phyloP scores from a whole-genome alignment of 2,329 filamentous ascomycete genomes.

The Drechslerella stenobrocha region DNA sequence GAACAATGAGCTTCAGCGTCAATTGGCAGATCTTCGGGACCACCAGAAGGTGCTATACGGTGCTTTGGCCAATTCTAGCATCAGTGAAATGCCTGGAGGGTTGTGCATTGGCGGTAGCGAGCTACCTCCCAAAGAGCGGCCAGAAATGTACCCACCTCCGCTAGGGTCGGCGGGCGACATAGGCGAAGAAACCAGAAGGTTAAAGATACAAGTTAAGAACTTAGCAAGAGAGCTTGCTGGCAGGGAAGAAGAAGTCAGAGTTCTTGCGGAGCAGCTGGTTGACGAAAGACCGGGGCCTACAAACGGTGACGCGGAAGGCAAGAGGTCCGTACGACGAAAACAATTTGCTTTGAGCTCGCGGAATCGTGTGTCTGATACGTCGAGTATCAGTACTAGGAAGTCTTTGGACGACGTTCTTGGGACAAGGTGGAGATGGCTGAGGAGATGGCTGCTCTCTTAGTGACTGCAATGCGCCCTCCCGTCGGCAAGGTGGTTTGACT shows the following conservation, averaged over 20 bases:
- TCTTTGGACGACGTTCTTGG: slow-evolving; percentile 13
- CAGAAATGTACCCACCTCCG: too few relatives aligned
- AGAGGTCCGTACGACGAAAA: not conserved
- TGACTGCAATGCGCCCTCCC: not conserved
- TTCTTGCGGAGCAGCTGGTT: slow-evolving; percentile 14
- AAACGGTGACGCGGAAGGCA: not conserved
- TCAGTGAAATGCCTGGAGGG: not conserved
- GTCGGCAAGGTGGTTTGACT: too few relatives aligned
- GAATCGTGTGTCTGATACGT: too few relatives aligned
- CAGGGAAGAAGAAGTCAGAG: slow-evolving; percentile 21
- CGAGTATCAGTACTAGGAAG: too few relatives aligned
- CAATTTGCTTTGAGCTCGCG: too few relatives aligned
- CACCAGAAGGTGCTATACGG: slow-evolving; percentile 28
- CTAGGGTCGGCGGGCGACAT: too few relatives aligned
- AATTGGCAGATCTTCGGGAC: slow-evolving; percentile 26
- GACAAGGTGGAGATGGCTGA: slow-evolving; percentile 22
- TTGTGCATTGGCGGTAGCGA: too few relatives aligned
- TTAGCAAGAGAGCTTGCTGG: slow-evolving; percentile 18
- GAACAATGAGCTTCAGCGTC: slow-evolving; percentile 28
- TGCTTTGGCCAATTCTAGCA: not conserved
- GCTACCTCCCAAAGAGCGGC: too few relatives aligned
- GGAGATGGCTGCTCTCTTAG: slow-evolving; percentile 24
- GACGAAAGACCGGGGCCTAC: not conserved
- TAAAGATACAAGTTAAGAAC: slow-evolving; percentile 29
- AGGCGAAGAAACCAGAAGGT: slow-evolving; percentile 15